Conservation (phyloP, 345 rosid species). For the Populus davidiana region DNA sequence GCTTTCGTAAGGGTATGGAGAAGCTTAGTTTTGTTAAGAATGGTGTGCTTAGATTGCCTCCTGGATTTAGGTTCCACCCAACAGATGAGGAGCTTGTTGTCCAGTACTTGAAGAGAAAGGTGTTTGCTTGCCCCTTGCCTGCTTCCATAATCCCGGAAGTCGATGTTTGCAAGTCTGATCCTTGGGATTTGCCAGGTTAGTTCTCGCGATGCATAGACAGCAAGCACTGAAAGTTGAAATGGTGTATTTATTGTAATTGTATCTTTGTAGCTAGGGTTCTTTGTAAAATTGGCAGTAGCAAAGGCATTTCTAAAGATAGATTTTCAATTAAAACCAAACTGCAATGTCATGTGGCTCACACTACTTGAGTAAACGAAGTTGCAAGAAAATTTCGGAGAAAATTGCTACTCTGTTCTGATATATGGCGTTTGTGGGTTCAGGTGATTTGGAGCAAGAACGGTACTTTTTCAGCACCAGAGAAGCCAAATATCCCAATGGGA, state of each 20-base stretch:
- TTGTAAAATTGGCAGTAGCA: neutral
- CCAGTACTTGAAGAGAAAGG: conserved; percentile 70
- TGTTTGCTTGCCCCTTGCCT: conserved; percentile 61
- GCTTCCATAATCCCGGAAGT: conserved; percentile 85
- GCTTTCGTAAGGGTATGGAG: conserved; percentile 37
- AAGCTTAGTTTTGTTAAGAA: conserved; percentile 51
- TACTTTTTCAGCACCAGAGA: conserved; percentile 90
- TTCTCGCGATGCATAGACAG: neutral
- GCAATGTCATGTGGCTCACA: conserved; percentile 8
- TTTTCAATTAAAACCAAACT: neutral
- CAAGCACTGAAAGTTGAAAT: neutral
- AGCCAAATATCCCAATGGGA: conserved; percentile 91
- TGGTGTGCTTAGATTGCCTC: conserved; percentile 71
- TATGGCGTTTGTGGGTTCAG: conserved; percentile 34
- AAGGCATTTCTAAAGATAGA: neutral
- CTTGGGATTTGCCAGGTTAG: conserved; percentile 96
- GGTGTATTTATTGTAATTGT: neutral
- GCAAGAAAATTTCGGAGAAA: neutral
- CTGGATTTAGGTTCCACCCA: conserved; percentile 92
- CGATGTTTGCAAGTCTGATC: conserved; percentile 84
- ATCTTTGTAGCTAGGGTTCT: neutral
- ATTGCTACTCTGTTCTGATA: conserved; percentile 1
- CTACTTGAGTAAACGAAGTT: neutral
- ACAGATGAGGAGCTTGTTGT: conserved; percentile 86
- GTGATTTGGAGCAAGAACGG: conserved; percentile 84